These are phyloP conservation scores for Sphaerulina musiva DNA, from an alignment of 2,329 filamentous ascomycete species.

Conservation along the genomic window DNA sequence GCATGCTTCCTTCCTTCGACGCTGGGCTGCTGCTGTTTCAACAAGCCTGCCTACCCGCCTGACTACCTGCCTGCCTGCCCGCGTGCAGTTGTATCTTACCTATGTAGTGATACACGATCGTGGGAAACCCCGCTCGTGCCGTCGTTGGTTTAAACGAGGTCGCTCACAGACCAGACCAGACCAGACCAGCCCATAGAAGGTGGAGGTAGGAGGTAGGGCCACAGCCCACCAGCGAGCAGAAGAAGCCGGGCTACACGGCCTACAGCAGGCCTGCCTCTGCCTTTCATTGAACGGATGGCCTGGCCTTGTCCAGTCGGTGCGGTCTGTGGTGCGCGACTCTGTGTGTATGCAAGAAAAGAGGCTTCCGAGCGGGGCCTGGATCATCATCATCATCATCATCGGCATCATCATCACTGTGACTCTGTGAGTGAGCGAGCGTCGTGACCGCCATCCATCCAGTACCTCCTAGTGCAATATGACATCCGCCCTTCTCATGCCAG, in stretches of 20 bases:
- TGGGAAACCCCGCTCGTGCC: constrained; percentile 5
- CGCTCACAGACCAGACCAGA: constrained; percentile 1
- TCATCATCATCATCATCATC: neutral
- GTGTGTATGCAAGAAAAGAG: too few relatives aligned
- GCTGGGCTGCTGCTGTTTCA: neutral
- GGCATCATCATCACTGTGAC: neutral
- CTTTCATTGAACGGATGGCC: too few relatives aligned
- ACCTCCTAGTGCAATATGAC: neutral
- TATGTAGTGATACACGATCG: neutral
- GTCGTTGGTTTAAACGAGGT: neutral
- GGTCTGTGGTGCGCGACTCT: neutral
- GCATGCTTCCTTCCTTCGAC: constrained; percentile 1
- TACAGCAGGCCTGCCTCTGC: neutral
- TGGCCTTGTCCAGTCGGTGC: too few relatives aligned
- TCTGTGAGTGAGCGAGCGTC: neutral
- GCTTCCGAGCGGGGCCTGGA: neutral
- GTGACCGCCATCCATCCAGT: neutral
- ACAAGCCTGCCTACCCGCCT: too few relatives aligned
- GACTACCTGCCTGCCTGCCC: too few relatives aligned
- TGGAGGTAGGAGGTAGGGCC: too few relatives aligned
- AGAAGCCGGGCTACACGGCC: constrained; percentile 2
- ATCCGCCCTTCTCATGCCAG: neutral
- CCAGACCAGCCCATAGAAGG: too few relatives aligned
- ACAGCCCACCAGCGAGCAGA: too few relatives aligned
- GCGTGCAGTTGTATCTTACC: too few relatives aligned